phyloP scores from a whole-genome alignment of 2,329 filamentous ascomycete genomes.

The Verticillium longisporum region DNA sequence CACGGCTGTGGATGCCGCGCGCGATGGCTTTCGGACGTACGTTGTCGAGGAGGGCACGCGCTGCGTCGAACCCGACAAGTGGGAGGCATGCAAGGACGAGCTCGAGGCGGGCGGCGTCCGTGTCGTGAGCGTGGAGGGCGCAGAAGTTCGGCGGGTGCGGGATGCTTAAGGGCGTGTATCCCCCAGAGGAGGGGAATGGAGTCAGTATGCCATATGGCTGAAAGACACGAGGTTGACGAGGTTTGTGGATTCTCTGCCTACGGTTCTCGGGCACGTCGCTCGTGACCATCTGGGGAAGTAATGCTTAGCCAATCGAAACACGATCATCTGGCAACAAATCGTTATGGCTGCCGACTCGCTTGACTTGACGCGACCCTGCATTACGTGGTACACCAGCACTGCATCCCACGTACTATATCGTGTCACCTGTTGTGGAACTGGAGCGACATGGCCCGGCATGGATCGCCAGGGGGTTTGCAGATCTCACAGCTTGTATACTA shows the following conservation, averaged over 20 bases:
- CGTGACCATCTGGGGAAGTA: too few species aligned
- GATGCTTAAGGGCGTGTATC: neutral
- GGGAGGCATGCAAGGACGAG: slow-evolving; percentile 47
- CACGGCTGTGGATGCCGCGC: slow-evolving; percentile 71
- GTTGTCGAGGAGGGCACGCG: slow-evolving; percentile 74
- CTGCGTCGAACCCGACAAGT: slow-evolving; percentile 58
- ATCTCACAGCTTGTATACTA: neutral
- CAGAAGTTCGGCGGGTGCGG: slow-evolving; percentile 46
- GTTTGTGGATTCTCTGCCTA: too few species aligned
- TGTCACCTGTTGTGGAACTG: neutral
- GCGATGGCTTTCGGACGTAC: slow-evolving; percentile 69
- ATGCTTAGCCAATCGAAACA: neutral
- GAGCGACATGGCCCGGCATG: neutral
- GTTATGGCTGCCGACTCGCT: neutral
- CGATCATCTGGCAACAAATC: neutral
- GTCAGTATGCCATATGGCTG: too few species aligned
- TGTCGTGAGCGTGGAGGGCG: slow-evolving; percentile 51
- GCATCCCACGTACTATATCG: neutral
- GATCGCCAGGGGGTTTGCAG: neutral
- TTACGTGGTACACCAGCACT: neutral
- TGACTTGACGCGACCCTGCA: neutral
- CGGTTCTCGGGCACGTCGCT: too few species aligned
- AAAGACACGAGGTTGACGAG: too few species aligned
- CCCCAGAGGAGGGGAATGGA: too few species aligned
- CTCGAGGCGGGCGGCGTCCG: slow-evolving; percentile 53